Base-by-base conservation (phyloP, 2,329 filamentous ascomycete genomes). In the Colletotrichum nymphaeae region DNA sequence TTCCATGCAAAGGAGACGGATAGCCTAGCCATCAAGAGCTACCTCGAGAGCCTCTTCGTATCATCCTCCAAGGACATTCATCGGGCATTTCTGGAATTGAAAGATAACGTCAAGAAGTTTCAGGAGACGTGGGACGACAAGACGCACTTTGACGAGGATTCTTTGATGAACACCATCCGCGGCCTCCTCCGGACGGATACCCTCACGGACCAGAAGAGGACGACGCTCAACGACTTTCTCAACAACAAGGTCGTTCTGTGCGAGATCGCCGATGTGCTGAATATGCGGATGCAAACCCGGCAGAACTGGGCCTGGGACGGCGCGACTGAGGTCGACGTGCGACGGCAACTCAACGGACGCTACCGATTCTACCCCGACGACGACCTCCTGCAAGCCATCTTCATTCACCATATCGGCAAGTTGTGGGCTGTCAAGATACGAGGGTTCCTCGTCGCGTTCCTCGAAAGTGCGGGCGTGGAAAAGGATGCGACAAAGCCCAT, bases 321-420 rank as follows among this genome's bases (percentile, higher is more conserved):
- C 4, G 79, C 78, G 2, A 76, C 83, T n/a, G 75, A 80, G 7
- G 75, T 85, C 9, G 77, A 82, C 55, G 80, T 83, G 77, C 81
- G 84, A 28, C 81, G 83, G n/a, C 81, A 84, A 32, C 79, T 85
- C 26, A 85, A 82, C 76, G 85, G 85, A 76, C 81, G 85, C 60
- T 92, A 91, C 77, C 84, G 89, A 2, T 86, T 91, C 30, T 90
- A 86, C 76, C 89, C 90, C 83, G 83, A 86, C 65, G 84, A 86
- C 64, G 90, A 92, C 73, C 78, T 85, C 4, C 79, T 85, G 11
- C 82, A 86, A 65, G 81, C 83, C 1, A 80, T 86, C 19, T 78
- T 86, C 11, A 75, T 86, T 5, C 81, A 86, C 37, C 84, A 82
- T 72, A 76, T 86, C 32, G 84, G 84, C 4, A 76, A 80, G 22